These are phyloP conservation scores for Pseudozyma tsukubaensis DNA, from an alignment of 1,284 basidiomycete species.

Conservation along the genomic window DNA sequence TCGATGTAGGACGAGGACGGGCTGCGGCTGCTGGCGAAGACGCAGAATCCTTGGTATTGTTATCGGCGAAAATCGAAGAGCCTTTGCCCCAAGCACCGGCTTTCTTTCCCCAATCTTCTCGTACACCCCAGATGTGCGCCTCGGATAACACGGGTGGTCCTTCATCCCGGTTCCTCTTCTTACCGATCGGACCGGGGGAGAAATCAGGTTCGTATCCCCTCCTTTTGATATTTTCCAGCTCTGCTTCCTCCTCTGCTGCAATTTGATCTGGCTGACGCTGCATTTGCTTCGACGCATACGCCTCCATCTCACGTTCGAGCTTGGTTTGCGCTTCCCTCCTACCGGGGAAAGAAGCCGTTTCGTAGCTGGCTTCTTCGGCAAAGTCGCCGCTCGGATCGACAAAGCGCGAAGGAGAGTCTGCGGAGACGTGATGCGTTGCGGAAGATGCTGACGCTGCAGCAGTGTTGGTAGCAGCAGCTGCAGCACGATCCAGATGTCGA, in stretches of 20 bases:
- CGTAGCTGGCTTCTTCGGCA: constrained; percentile 50
- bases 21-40: not conserved
- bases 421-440: not conserved
- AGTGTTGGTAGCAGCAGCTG: constrained; percentile 10
- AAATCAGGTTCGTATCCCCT: constrained; percentile 24
- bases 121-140: constrained; percentile 66
- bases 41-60: not conserved
- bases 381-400: constrained; percentile 39
- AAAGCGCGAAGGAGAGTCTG: constrained; percentile 11
- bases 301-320: constrained; percentile 26
- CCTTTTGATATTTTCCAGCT: not conserved
- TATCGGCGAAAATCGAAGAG: constrained; percentile 70
- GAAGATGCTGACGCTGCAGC: not conserved
- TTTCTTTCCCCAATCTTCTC: constrained; percentile 73
- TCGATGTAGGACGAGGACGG: not conserved
- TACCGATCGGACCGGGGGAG: constrained; percentile 31
- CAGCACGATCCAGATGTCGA: constrained; percentile 18
- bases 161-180: constrained; percentile 26
- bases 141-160: constrained; percentile 53
- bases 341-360: constrained; percentile 37
- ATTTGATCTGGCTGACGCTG: not conserved
- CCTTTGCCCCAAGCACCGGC: constrained; percentile 72
- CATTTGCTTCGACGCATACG: constrained; percentile 4
- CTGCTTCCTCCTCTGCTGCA: not conserved
- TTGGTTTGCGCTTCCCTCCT: constrained; percentile 22